Percentiles rank a stretch among this genome's conserved stretches.
Conservation (phyloP, 192 early-diverging fungal genomes). For the Podila epicladia region DNA sequence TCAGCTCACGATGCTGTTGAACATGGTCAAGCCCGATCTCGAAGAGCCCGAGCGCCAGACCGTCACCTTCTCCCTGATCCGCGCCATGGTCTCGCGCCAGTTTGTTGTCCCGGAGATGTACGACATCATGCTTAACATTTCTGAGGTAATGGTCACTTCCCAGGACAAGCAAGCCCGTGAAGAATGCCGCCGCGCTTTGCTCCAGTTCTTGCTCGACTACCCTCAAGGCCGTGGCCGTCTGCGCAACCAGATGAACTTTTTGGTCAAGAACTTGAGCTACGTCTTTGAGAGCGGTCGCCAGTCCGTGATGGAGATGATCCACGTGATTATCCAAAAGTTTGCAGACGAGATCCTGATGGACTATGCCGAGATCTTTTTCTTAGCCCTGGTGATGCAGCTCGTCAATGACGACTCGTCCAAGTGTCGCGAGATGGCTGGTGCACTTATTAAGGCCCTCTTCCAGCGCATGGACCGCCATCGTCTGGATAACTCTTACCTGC, state of each 20-base stretch:
- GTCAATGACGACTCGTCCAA: conserved; percentile 94
- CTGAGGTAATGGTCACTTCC: conserved; percentile 86
- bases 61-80: conserved; percentile 87
- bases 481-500: conserved; percentile 68
- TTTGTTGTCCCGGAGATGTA: conserved; percentile 92
- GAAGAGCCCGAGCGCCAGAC: conserved; percentile 88
- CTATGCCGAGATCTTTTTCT: conserved; percentile 84
- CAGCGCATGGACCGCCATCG: conserved; percentile 67
- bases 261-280: conserved; percentile 92
- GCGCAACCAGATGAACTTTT: conserved; percentile 85
- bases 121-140: conserved; percentile 88
- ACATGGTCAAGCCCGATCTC: conserved; percentile 86
- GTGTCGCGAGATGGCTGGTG: conserved; percentile 89
- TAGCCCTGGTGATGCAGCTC: conserved; percentile 85
- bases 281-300: conserved; percentile 91
- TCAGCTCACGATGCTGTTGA: conserved; percentile 83
- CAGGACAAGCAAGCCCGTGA: conserved; percentile 84
- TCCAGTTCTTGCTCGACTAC: conserved; percentile 96
- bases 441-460: conserved; percentile 75
- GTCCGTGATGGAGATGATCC: conserved; percentile 90
- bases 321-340: conserved; percentile 83
- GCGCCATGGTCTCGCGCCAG: conserved; percentile 86
- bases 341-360: conserved; percentile 78
- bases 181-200: conserved; percentile 80
- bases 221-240: conserved; percentile 88